Base-by-base conservation (phyloP, 2,329 filamentous ascomycete species). In the Alternaria panax region DNA sequence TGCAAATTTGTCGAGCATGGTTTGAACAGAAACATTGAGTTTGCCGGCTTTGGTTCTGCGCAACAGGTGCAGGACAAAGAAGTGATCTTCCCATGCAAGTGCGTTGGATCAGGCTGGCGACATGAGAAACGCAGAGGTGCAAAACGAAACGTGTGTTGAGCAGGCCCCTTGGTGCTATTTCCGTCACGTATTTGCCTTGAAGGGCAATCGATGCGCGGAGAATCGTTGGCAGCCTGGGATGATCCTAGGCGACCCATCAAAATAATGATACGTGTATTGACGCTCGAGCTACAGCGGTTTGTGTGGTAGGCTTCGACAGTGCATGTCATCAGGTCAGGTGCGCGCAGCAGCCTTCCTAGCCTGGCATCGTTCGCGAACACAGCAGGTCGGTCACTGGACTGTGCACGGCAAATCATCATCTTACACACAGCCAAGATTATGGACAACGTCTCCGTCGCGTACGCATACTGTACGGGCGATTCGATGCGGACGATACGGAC, bases 71-170 rank as follows among this genome's bases (percentile, higher is more conserved):
- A n/a, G n/a, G n/a, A n/a, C n/a, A n/a, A n/a, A n/a, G n/a, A n/a
- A n/a, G n/a, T n/a, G n/a, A n/a, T 34, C 30, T 34, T 34, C 30
- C 12, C 16, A 5, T 16, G 12, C 28, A 9, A 22, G 16, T 47
- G 24, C 5, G 5, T 12, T 9, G 20, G 14, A 22, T 47, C 18
- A 24, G 20, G 28, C 51, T 7, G 40, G 45, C 27, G 51, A n/a
- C 27, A n/a, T 41, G 7, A 25, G 7, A 52, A 42, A 43, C 43
- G 51, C 51, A 53, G 41, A 42, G 27, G 38, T 42, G 40, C 27
- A 27, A 53, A 53, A 53, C 51, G 51, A 43, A 53, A 53, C 51
- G 51, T 42, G 51, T 53, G 51, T 45, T 43, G 51, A 53, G 38
- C 28, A 42, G 28, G 41, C 27, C 27, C 25, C 41, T 43, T 45